Evolutionary conservation across 176 grass and related monocot genomes (phyloP), one percentile per base, ranked within the genome.

Genomic region (Oryza officinalis): DNA sequence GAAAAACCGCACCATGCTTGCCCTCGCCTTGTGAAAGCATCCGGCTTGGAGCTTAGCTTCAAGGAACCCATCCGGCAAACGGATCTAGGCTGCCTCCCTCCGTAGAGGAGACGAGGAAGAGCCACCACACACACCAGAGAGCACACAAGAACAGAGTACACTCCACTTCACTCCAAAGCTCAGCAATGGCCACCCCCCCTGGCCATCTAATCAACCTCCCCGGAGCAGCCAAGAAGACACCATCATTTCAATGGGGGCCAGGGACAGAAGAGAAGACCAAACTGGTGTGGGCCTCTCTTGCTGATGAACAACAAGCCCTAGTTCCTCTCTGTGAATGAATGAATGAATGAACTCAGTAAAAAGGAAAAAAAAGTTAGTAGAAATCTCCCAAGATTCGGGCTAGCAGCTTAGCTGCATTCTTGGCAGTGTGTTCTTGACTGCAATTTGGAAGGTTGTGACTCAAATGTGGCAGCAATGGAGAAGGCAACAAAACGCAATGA

Each of bases 11-110:
- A 94, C 91, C 88, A 94, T 15, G 91, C 85, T 85, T 90, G 88
- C 71, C 88, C 91, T 80, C 81, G 85, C 76, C 84, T 87, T 47
- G 77, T 83, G 85, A 93, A 90, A 20, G 88, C 78, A 37, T 93
- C 88, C 33, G 91, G 85, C 84, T 90, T 93, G 10, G 85, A 75
- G 69, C 73, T 88, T 14, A 94, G 80, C 60, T 94, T 94, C 81
- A 94, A 54, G 77, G 81, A 75, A 18, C 81, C 81, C 91, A 90
- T 94, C 79, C 63, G 5, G 35, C 38, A 67, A 15, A 14, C 64
- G 49, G 77, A 80, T 86, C 81, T 84, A 38, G 69, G 13, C 18
- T 67, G 49, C 37, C 20, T 49, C 38, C 18, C 52, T n/a, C 20
- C 52, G 20, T 6, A n/a, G 52, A 57, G 20, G 18, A 57, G 47